Conservation (phyloP, 768 basidiomycete genomes). For the Brasilioporus rufonigricans region DNA sequence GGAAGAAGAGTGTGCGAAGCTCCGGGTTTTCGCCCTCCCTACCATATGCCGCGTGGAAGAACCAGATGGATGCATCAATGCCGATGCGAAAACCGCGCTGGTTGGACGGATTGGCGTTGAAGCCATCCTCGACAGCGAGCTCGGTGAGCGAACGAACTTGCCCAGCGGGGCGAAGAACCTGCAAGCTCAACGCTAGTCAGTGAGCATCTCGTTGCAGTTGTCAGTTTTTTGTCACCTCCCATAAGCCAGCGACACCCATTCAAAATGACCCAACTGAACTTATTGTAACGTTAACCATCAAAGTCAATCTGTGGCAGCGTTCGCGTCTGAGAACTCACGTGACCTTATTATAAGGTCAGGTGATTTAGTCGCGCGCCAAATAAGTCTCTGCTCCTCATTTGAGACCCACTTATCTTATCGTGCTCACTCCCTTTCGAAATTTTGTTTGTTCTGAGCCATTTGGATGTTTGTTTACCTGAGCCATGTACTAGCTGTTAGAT, state of each 20-base stretch:
- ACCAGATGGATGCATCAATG: constrained; percentile 84
- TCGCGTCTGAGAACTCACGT: constrained; percentile 1
- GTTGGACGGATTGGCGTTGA: constrained; percentile 60
- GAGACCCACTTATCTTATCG: too few relatives aligned
- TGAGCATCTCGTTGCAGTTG: constrained; percentile 11
- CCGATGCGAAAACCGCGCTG: constrained; percentile 78
- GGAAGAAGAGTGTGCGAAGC: constrained; percentile 80
- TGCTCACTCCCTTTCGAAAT: too few relatives aligned
- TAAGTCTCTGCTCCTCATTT: too few relatives aligned
- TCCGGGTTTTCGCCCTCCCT: constrained; percentile 85
- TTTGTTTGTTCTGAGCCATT: too few relatives aligned
- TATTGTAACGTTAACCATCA: background rate
- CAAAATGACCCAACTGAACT: background rate
- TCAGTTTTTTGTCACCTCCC: constrained; percentile 39
- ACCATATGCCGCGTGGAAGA: constrained; percentile 70
- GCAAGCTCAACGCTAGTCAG: background rate
- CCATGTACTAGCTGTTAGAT: too few relatives aligned
- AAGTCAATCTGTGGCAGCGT: background rate
- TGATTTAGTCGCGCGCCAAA: too few relatives aligned
- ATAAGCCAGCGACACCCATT: constrained; percentile 51
- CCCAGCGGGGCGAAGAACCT: constrained; percentile 72
- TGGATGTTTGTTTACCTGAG: too few relatives aligned
- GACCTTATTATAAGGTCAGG: constrained; percentile 3
- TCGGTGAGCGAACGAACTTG: constrained; percentile 73
- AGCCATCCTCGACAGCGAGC: constrained; percentile 72